Percentiles rank a stretch among this genome's conserved stretches.
These are phyloP conservation scores for Rhizopogon salebrosus DNA, from an alignment of 768 basidiomycete genomes.

Conservation along the genomic window DNA sequence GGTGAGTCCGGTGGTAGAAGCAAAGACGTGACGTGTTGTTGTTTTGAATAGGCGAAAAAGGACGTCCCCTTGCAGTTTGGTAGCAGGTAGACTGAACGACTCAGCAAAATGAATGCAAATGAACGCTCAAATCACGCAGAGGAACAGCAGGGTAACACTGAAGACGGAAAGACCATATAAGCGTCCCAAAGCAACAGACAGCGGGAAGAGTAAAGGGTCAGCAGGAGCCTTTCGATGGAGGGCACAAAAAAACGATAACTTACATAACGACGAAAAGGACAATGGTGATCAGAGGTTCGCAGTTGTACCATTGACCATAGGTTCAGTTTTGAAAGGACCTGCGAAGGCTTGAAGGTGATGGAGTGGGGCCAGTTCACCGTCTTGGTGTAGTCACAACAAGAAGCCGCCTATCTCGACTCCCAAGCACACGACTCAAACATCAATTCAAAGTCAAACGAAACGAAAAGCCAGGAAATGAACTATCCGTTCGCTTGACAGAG, in stretches of 20 bases:
- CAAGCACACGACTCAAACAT: conserved; percentile 24
- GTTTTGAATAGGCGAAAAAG: conserved; percentile 23
- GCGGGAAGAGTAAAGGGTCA: conserved; percentile 14
- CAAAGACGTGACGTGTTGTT: conserved; percentile 23
- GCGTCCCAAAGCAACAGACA: conserved; percentile 19
- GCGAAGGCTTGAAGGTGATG: conserved; percentile 13
- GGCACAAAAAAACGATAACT: conserved; percentile 23
- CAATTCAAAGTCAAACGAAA: conserved; percentile 15
- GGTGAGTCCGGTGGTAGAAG: conserved; percentile 17
- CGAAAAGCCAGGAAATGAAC: conserved; percentile 16
- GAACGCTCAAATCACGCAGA: conserved; percentile 28
- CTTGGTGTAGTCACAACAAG: conserved; percentile 19
- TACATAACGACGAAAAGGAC: conserved; percentile 28
- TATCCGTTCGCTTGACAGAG: conserved; percentile 14
- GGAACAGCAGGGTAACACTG: conserved; percentile 13
- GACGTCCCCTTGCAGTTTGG: conserved; percentile 17
- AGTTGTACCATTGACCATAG: conserved; percentile 28
- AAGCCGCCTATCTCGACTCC: conserved; percentile 10
- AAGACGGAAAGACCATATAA: conserved; percentile 15
- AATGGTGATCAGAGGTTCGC: conserved; percentile 19
- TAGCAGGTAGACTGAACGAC: conserved; percentile 15
- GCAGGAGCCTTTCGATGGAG: conserved; percentile 15
- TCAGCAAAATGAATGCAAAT: conserved; percentile 23
- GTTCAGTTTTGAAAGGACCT: conserved; percentile 19
- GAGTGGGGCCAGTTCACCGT: conserved; percentile 18